Percentiles rank a stretch among this genome's conserved stretches.
These are phyloP conservation scores for Camellia lanceoleosa DNA, from an alignment of 148 eudicot genomes.

Conservation along the genomic window DNA sequence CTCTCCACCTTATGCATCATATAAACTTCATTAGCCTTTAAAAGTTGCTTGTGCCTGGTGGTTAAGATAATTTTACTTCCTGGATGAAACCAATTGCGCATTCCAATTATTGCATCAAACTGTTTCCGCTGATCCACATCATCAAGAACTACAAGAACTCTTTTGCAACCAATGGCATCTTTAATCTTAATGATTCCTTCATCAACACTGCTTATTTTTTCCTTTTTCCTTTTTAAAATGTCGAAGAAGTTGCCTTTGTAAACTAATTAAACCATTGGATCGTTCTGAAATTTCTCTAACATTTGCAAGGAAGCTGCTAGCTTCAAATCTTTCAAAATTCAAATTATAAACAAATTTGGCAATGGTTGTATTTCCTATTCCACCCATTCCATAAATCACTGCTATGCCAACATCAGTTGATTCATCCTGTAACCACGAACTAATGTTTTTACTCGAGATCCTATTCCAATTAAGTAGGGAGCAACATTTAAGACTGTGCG, in stretches of 20 bases:
- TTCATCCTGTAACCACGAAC: background rate
- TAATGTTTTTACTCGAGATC: background rate
- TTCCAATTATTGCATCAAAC: constrained; percentile 6
- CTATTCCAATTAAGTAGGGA: background rate
- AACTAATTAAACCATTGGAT: background rate
- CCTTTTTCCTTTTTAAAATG: background rate
- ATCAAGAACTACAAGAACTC: constrained; percentile 19
- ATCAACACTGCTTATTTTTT: background rate
- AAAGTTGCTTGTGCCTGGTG: constrained; percentile 12
- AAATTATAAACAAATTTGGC: background rate
- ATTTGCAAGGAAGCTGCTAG: background rate
- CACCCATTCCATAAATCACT: background rate
- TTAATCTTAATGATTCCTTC: constrained; percentile 16
- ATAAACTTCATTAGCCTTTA: background rate
- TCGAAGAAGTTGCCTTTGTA: background rate
- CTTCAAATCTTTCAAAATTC: background rate
- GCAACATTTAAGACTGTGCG: background rate
- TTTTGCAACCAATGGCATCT: constrained; percentile 1
- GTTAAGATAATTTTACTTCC: constrained; percentile 23
- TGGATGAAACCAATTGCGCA: background rate
- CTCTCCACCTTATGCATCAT: background rate
- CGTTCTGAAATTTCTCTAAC: background rate
- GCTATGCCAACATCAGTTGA: background rate
- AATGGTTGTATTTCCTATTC: background rate
- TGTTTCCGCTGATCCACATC: constrained; percentile 21